These are phyloP conservation scores for Gremmenia infestans DNA, from an alignment of 2,329 filamentous ascomycete genomes.

Conservation along the genomic window DNA sequence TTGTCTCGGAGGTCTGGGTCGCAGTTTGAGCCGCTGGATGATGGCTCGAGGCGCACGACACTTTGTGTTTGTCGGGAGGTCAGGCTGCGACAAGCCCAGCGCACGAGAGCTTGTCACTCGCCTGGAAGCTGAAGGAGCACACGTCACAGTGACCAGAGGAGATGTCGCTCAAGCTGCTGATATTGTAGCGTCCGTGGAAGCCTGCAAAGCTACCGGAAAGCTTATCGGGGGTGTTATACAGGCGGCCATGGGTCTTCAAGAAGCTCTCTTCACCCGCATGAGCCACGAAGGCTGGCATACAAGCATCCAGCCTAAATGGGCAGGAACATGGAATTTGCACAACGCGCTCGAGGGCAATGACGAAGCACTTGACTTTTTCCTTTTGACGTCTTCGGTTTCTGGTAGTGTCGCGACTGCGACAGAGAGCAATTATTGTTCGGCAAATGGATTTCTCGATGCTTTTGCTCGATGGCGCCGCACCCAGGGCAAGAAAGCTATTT, in stretches of 20 bases:
- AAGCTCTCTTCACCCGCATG: background rate
- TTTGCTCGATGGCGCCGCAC: conserved; percentile 7
- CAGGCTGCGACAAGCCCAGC: conserved; percentile 9
- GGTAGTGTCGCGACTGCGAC: background rate
- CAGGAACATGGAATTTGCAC: conserved; percentile 9
- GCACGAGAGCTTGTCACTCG: conserved; percentile 24
- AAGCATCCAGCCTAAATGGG: conserved; percentile 2
- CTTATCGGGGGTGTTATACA: conserved; percentile 19
- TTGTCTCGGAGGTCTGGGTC: conserved; percentile 17
- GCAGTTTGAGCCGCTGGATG: conserved; percentile 17
- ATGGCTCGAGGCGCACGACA: conserved; percentile 7
- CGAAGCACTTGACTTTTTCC: conserved; percentile 33
- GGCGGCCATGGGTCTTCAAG: conserved; percentile 26
- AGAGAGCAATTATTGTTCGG: background rate
- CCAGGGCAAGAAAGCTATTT: conserved; percentile 2
- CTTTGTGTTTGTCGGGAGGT: conserved; percentile 13
- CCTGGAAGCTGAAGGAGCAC: conserved; percentile 17
- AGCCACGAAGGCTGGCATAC: background rate
- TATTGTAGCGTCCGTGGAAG: conserved; percentile 3
- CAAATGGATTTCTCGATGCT: conserved; percentile 4
- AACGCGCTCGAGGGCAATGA: conserved; percentile 2
- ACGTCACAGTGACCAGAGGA: background rate
- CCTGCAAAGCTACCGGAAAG: background rate
- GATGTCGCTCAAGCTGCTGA: background rate
- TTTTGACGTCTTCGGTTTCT: background rate